Evolutionary conservation across 495 filamentous ascomycete species (phyloP), one percentile per base, ranked within the genome.

Genomic region (Apodospora peruviana): DNA sequence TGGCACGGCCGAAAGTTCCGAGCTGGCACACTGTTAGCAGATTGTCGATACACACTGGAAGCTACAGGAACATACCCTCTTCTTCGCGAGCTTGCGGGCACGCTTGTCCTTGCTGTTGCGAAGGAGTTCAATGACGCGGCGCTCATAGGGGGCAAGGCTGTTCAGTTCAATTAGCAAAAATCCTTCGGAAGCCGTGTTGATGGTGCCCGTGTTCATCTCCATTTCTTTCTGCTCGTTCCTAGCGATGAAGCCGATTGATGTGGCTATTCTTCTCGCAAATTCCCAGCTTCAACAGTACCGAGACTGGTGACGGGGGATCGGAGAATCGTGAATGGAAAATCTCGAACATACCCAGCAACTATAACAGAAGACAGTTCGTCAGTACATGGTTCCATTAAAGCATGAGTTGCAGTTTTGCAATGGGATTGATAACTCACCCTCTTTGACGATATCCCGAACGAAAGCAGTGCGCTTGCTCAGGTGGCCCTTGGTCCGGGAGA

Each of bases 31-130:
- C n/a, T n/a, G n/a, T n/a, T n/a, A n/a, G n/a, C n/a, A n/a, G n/a
- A n/a, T n/a, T n/a, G n/a, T n/a, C n/a, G n/a, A n/a, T n/a, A n/a
- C n/a, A n/a, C 29, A 14, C 14, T 16, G 22, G 14, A 0, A 17
- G n/a, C 19, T 34, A 29, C 47, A 51, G 78, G 54, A 81, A 88
- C 88, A 19, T 54, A 59, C 57, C 75, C 93, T 81, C 86, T 95
- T 96, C 91, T 98, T 98, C 58, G 93, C 93, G 66, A 96, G 86
- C 84, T 97, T 97, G 57, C 93, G 80, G 54, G 93, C 93, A 75
- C 93, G 88, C 87, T 98, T 98, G 75, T 98, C 93, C 78, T 95
- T 95, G 79, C 85, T 83, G 82, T 97, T 98, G 60, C 93, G 88
- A 70, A 98, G 84, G 58, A 98, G 80, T 83, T 98, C 93, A 71